phyloP scores from a whole-genome alignment of 208 protist genomes.

The Trypanosoma boissoni region DNA sequence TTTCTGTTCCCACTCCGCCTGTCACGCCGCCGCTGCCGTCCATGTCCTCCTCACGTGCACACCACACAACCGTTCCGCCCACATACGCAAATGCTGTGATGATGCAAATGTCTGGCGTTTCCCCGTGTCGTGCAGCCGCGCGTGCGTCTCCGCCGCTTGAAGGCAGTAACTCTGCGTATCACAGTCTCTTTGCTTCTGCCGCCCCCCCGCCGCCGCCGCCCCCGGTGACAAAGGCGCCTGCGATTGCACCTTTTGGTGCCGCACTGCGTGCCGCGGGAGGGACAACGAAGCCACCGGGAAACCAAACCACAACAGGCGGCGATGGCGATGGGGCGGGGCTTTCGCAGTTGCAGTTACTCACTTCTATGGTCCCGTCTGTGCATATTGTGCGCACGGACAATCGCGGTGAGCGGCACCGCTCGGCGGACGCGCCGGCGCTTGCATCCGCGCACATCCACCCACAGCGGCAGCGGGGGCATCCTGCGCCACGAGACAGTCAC shows the following conservation, averaged over 20 bases:
- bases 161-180: too few relatives aligned
- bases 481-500: conserved; percentile 7
- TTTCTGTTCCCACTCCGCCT: conserved; percentile 14
- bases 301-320: not conserved
- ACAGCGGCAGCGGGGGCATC: not conserved
- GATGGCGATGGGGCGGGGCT: not conserved
- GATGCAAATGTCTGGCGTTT: too few relatives aligned
- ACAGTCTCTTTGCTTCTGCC: not conserved
- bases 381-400: conserved; percentile 46
- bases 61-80: not conserved
- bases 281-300: not conserved
- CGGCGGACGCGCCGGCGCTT: too few relatives aligned
- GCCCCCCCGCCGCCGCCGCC: not conserved
- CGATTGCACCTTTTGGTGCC: not conserved
- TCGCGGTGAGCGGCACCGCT: conserved; percentile 6
- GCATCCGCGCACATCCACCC: too few relatives aligned
- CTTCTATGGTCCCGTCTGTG: conserved; percentile 66
- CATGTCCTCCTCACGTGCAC: conserved; percentile 7
- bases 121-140: too few relatives aligned
- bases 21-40: not conserved
- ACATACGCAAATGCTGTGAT: conserved; percentile 22
- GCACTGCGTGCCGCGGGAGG: not conserved
- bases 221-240: not conserved
- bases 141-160: too few relatives aligned
- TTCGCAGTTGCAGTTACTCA: conserved; percentile 34